A percentile compares a stretch with the other conserved stretches of the same genome.
These are phyloP conservation scores for Stachybotrys chartarum DNA, from an alignment of 2,329 filamentous ascomycete species.

Conservation along the genomic window DNA sequence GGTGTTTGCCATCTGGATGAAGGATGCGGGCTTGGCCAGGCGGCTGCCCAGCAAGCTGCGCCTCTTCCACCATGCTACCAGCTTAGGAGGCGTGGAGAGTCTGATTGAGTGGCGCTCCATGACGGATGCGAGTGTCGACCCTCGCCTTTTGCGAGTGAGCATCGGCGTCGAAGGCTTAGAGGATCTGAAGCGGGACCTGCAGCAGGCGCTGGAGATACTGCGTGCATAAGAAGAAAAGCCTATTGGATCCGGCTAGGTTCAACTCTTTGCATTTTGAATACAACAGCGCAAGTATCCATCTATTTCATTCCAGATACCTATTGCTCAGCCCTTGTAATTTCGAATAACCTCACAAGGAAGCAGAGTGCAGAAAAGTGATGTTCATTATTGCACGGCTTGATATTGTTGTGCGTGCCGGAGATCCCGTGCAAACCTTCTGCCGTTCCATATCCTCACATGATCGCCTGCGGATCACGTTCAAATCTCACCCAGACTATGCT, in stretches of 20 bases:
- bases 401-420: not conserved
- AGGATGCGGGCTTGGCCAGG: constrained; percentile 52
- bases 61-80: constrained; percentile 92
- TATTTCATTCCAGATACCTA: too few species aligned
- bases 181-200: constrained; percentile 72
- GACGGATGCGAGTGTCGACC: constrained; percentile 69
- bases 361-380: too few species aligned
- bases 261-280: not conserved
- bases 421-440: too few species aligned
- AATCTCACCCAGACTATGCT: not conserved
- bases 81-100: constrained; percentile 87
- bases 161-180: constrained; percentile 82
- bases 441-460: not conserved
- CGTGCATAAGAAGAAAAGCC: not conserved
- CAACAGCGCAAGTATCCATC: not conserved
- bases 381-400: too few species aligned
- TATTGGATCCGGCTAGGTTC: not conserved
- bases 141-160: constrained; percentile 69
- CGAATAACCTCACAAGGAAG: too few species aligned
- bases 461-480: not conserved
- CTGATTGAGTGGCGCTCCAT: constrained; percentile 95
- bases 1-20: constrained; percentile 72
- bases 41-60: constrained; percentile 68
- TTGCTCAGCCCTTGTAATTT: too few species aligned
- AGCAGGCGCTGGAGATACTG: constrained; percentile 57